Evolutionary conservation across 495 filamentous ascomycete species (phyloP), one percentile per base, ranked within the genome.

Genomic region (Apiosordaria backusii): DNA sequence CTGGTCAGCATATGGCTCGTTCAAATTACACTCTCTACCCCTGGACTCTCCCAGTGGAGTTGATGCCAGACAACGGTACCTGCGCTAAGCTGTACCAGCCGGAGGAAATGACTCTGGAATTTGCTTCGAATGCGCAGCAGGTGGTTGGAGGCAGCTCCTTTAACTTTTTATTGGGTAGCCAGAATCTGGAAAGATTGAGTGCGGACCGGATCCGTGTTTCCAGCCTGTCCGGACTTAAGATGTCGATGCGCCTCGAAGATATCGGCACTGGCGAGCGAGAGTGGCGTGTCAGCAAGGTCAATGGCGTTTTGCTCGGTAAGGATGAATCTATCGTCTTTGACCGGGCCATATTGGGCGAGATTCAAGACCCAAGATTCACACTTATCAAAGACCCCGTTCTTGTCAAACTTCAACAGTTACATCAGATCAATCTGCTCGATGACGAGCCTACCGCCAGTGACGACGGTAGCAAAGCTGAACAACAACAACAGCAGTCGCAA

Each of bases 251-350:
- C n/a, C 84, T 88, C 62, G 91, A 95, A 68, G 82, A 78, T 4
- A 68, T 64, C 1, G 82, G 78, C 3, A 68, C 65, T 1, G 72
- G 73, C 0, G 76, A 78, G 18, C 77, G 71, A 18, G 70, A 75
- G 45, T 96, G 86, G 78, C 83, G 91, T 65, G 84, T 96, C 23
- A 90, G 87, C 63, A 89, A 89, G 53, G 85, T 98, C 75, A 90
- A 90, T 55, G 90, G 90, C 71, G 83, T 96, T 26, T 83, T 89
- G 0, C 79, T 99, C 1, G 95, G 95, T 9, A 89, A 91, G 65
- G 93, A 97, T 70, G 95, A 99, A 79, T 92, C 89, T 72, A 86
- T 97, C 63, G 91, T 92, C 72, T 81, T 99, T 64, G 81, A 87
- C n/a, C 84, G 89, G 24, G 87, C 92, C 40, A 84, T 91, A 45